Percentiles rank a stretch among this genome's conserved stretches.
Evolutionary conservation across 1,284 basidiomycete genomes (phyloP).

Genomic region (Xerocomus nothofagi): DNA sequence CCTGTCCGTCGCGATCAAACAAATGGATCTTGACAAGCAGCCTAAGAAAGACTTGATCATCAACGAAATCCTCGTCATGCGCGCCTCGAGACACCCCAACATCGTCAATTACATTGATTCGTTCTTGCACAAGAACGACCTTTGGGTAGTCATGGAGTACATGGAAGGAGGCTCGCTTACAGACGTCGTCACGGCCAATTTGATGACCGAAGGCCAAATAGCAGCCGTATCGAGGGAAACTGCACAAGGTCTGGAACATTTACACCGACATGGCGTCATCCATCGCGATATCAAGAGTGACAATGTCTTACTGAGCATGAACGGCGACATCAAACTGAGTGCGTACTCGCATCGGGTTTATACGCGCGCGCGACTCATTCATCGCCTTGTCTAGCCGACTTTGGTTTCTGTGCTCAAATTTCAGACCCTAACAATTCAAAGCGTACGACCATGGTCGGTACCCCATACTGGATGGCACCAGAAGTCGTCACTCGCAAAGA

Average conservation of each 20-base stretch:
- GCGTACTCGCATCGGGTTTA: slow-evolving; percentile 38
- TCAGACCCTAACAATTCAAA: slow-evolving; percentile 88
- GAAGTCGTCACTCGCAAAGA: slow-evolving; percentile 98
- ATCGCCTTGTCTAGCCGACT: slow-evolving; percentile 73
- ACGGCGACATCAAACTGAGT: slow-evolving; percentile 98
- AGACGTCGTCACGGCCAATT: slow-evolving; percentile 94
- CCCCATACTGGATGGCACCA: slow-evolving; percentile 99
- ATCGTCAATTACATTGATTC: slow-evolving; percentile 99
- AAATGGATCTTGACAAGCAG: slow-evolving; percentile 99
- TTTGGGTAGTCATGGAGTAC: slow-evolving; percentile 99
- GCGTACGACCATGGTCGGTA: slow-evolving; percentile 99
- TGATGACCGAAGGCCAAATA: slow-evolving; percentile 96
- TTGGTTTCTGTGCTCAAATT: slow-evolving; percentile 98
- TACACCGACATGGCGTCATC: slow-evolving; percentile 94
- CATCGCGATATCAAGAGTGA: slow-evolving; percentile 99
- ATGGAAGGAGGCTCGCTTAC: slow-evolving; percentile 96
- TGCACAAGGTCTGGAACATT: slow-evolving; percentile 86
- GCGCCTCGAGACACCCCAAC: slow-evolving; percentile 92
- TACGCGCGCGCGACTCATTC: slow-evolving; percentile 3
- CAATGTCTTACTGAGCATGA: slow-evolving; percentile 90
- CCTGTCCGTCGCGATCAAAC: slow-evolving; percentile 96
- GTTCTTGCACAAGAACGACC: slow-evolving; percentile 94
- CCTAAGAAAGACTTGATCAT: slow-evolving; percentile 99
- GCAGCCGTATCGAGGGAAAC: slow-evolving; percentile 92
- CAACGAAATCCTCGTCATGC: slow-evolving; percentile 99